These are phyloP conservation scores for Escallonia herrerae DNA, from an alignment of 129 eudicot genomes.

Conservation along the genomic window DNA sequence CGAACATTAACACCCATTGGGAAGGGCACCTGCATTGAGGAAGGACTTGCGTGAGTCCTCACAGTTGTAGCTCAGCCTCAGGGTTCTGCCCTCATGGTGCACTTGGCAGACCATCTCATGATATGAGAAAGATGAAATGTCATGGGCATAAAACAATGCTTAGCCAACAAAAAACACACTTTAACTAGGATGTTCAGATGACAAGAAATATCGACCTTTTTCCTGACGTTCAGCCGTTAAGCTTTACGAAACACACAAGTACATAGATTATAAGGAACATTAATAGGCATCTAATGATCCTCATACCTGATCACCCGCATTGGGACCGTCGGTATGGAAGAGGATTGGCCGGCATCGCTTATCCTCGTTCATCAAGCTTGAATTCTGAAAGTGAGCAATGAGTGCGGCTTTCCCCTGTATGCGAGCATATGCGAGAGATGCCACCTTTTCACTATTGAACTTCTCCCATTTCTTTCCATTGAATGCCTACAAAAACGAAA, in stretches of 20 bases:
- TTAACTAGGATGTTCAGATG: too few relatives aligned
- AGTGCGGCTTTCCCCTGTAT: conserved; percentile 96
- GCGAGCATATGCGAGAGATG: conserved; percentile 92
- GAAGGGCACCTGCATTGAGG: conserved; percentile 68
- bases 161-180: too few relatives aligned
- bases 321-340: conserved; percentile 91
- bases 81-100: neutral
- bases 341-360: conserved; percentile 96
- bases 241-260: neutral
- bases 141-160: neutral
- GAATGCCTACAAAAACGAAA: conserved; percentile 46
- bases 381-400: conserved; percentile 93
- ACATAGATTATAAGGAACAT: neutral
- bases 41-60: neutral
- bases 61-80: neutral
- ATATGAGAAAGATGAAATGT: neutral
- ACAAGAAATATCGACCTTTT: too few relatives aligned
- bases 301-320: conserved; percentile 96
- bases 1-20: conserved; percentile 84
- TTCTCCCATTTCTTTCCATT: conserved; percentile 99
- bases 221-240: too few relatives aligned
- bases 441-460: conserved; percentile 97
- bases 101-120: neutral
- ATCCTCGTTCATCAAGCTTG: conserved; percentile 99
- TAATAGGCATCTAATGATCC: too few relatives aligned